A percentile compares a stretch with the other conserved stretches of the same genome.
These are phyloP conservation scores for Petasospora fabianii DNA, from an alignment of 1,139 yeast genomes.

Conservation along the genomic window DNA sequence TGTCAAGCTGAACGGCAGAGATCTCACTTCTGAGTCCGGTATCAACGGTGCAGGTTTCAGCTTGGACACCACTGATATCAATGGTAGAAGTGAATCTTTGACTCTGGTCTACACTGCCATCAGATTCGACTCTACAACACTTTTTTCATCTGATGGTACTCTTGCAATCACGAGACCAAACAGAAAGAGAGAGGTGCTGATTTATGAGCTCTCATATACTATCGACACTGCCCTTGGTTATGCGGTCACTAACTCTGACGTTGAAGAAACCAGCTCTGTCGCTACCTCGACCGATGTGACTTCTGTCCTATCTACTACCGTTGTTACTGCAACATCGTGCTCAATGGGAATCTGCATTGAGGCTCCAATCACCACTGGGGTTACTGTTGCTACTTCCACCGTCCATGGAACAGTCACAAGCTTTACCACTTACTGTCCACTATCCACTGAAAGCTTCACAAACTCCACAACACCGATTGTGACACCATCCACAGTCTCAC, in stretches of 20 bases:
- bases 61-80: slow-evolving; percentile 2
- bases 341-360: slow-evolving; percentile 13
- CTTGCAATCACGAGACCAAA: slow-evolving; percentile 6
- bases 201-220: slow-evolving; percentile 10
- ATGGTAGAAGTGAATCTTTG: neutral
- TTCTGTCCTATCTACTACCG: slow-evolving; percentile 2
- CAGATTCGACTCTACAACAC: slow-evolving; percentile 2
- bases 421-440: slow-evolving; percentile 13
- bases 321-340: slow-evolving; percentile 19
- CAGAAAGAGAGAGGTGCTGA: slow-evolving; percentile 11
- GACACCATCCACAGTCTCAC: slow-evolving; percentile 3
- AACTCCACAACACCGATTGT: slow-evolving; percentile 1
- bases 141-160: slow-evolving; percentile 6
- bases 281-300: neutral
- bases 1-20: slow-evolving; percentile 6
- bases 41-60: slow-evolving; percentile 7
- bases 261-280: neutral
- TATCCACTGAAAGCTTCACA: neutral
- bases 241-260: neutral
- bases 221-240: slow-evolving; percentile 3
- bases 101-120: slow-evolving; percentile 7
- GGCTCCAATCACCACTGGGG: slow-evolving; percentile 9
- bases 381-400: slow-evolving; percentile 7
- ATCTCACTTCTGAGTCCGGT: slow-evolving; percentile 5
- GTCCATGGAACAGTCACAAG: slow-evolving; percentile 4